These are phyloP conservation scores for Pichia sp. DNA, from an alignment of 1,139 yeast species.

Conservation along the genomic window DNA sequence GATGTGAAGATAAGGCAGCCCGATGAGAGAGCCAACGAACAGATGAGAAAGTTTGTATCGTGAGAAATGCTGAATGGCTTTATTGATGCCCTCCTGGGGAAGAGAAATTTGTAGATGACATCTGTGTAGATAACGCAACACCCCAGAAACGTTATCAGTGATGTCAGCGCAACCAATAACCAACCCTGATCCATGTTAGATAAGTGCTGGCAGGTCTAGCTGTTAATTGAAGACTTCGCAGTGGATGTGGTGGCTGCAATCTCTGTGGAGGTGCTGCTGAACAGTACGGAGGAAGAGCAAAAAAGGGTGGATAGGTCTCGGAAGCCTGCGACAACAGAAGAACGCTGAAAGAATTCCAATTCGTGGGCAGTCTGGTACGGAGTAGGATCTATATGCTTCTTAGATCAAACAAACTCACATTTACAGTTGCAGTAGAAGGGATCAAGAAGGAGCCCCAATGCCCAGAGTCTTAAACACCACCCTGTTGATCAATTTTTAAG, in stretches of 20 bases:
- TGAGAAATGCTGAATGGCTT: slow-evolving; percentile 53
- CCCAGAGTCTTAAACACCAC: neutral
- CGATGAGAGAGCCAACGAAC: slow-evolving; percentile 65
- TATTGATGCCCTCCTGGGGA: slow-evolving; percentile 42
- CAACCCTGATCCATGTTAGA: slow-evolving; percentile 44
- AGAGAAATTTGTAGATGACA: slow-evolving; percentile 37
- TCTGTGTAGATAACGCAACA: slow-evolving; percentile 53
- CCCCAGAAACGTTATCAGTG: slow-evolving; percentile 57
- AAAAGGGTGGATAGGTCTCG: neutral
- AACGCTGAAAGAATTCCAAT: neutral
- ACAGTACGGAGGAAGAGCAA: neutral
- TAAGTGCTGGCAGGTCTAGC: neutral
- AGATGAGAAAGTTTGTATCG: slow-evolving; percentile 58
- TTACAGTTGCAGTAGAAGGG: neutral
- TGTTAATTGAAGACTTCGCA: neutral
- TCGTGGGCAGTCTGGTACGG: neutral
- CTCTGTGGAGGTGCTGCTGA: neutral
- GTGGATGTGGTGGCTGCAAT: neutral
- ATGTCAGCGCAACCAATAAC: slow-evolving; percentile 51
- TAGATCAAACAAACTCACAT: neutral
- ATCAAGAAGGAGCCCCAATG: neutral
- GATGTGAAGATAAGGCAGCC: slow-evolving; percentile 80
- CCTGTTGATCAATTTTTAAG: neutral
- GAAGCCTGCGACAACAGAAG: neutral
- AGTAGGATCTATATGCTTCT: neutral